These are phyloP conservation scores for Oryza rufipogon DNA, from an alignment of 176 grass and related monocot genomes.

Conservation along the genomic window DNA sequence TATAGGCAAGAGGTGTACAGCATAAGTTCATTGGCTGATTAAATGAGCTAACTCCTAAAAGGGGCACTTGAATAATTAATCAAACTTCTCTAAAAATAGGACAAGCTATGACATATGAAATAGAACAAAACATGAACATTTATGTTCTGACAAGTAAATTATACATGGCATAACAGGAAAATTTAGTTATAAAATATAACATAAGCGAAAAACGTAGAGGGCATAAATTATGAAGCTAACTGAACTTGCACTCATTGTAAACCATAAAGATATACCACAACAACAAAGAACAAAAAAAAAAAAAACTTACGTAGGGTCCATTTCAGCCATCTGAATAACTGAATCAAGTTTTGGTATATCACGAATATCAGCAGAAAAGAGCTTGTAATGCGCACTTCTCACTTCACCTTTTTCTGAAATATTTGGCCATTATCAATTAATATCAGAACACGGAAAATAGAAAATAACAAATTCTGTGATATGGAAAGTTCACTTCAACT, in stretches of 20 bases:
- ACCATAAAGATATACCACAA: conserved; percentile 24
- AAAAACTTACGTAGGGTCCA: conserved; percentile 71
- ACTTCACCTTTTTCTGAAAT: conserved; percentile 94
- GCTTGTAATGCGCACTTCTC: conserved; percentile 77
- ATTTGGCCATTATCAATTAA: conserved; percentile 28
- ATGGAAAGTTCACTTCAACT: conserved; percentile 2
- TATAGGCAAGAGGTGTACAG: conserved; percentile 6
- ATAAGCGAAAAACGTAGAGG: conserved; percentile 14
- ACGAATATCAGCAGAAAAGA: conserved; percentile 84
- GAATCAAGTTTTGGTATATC: conserved; percentile 76
- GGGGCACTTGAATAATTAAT: conserved; percentile 2
- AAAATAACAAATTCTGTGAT: not conserved
- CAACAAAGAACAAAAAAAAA: not conserved
- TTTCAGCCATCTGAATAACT: conserved; percentile 64
- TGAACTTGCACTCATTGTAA: not conserved
- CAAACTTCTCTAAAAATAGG: conserved; percentile 12
- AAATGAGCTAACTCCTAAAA: not conserved
- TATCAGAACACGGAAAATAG: not conserved
- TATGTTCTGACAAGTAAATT: not conserved
- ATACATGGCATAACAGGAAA: conserved; percentile 3
- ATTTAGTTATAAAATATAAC: not conserved
- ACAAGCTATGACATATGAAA: not conserved
- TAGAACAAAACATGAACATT: not conserved
- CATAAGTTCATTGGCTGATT: conserved; percentile 29
- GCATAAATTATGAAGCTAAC: not conserved